These are phyloP conservation scores for Mucuna pruriens DNA, from an alignment of 306 rosid genomes.

Conservation along the genomic window DNA sequence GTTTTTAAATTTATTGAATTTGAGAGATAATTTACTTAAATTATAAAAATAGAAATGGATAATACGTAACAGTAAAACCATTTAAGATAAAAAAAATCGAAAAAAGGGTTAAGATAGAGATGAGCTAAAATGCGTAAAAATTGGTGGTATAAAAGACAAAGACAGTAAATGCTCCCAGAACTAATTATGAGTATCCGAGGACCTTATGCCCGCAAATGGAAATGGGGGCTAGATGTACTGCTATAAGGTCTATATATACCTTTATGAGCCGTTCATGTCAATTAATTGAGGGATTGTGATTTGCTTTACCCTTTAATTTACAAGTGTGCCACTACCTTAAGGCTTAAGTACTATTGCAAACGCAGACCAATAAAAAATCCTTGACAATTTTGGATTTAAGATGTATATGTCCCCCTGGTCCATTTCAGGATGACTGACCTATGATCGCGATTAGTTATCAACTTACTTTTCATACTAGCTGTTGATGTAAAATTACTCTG, in stretches of 20 bases:
- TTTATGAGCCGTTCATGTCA: conserved; percentile 12
- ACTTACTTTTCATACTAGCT: conserved; percentile 13
- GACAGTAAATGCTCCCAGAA: neutral
- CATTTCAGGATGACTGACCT: conserved; percentile 31
- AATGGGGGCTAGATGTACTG: neutral
- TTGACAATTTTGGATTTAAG: conserved; percentile 27
- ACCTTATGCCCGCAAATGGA: neutral
- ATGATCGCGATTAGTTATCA: neutral
- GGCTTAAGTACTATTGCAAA: neutral
- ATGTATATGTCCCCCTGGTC: conserved; percentile 7
- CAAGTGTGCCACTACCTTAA: conserved; percentile 25
- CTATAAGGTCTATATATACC: neutral
- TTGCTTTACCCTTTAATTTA: neutral
- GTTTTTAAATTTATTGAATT: too few relatives aligned
- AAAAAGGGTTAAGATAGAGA: too few relatives aligned
- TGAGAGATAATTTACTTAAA: too few relatives aligned
- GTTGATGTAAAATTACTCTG: neutral
- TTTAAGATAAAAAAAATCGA: too few relatives aligned
- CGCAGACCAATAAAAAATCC: neutral
- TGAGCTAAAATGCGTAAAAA: too few relatives aligned
- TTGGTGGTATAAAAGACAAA: neutral
- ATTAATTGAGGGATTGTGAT: conserved; percentile 31
- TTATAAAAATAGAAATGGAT: too few relatives aligned
- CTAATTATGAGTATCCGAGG: neutral
- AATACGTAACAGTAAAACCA: too few relatives aligned